Evolutionary conservation across 495 filamentous ascomycete genomes (phyloP).

Genomic region (Neurospora sp.): DNA sequence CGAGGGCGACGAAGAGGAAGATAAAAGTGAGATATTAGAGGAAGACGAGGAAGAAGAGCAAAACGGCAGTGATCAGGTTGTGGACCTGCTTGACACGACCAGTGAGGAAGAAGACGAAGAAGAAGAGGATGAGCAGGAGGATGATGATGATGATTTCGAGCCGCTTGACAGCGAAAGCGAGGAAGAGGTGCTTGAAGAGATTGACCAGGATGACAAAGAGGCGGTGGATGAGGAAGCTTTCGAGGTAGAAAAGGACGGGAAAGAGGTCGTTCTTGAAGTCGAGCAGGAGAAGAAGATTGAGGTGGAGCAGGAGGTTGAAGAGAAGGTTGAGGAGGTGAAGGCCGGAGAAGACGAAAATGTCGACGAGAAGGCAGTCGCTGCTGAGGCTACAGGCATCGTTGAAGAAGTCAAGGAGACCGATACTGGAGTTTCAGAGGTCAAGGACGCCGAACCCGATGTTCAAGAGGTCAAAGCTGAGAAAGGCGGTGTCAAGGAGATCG

Average conservation of each 20-base stretch:
- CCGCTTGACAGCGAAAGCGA: background rate
- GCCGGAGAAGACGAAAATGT: background rate
- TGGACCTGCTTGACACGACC: conserved; percentile 2
- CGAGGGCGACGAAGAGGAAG: background rate
- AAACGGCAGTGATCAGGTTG: conserved; percentile 12
- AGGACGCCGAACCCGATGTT: background rate
- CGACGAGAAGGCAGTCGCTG: background rate
- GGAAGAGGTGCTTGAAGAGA: background rate
- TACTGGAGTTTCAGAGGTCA: background rate
- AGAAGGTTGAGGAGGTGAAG: background rate
- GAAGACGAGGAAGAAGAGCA: conserved; percentile 11
- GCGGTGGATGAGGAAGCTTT: background rate
- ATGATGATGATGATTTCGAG: background rate
- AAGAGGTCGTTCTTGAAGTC: conserved; percentile 2
- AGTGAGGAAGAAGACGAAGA: conserved; percentile 16
- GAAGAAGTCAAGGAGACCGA: background rate
- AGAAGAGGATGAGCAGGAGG: conserved; percentile 7
- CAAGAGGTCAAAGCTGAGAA: background rate
- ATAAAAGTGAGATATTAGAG: background rate
- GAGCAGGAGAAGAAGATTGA: conserved; percentile 5
- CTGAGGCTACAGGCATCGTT: background rate
- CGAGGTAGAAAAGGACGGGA: conserved; percentile 1
- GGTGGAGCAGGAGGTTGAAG: conserved; percentile 6
- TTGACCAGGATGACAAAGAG: background rate
- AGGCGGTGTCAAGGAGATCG: background rate